These are phyloP conservation scores for Epichloe typhina DNA, from an alignment of 2,329 filamentous ascomycete genomes.

Conservation along the genomic window DNA sequence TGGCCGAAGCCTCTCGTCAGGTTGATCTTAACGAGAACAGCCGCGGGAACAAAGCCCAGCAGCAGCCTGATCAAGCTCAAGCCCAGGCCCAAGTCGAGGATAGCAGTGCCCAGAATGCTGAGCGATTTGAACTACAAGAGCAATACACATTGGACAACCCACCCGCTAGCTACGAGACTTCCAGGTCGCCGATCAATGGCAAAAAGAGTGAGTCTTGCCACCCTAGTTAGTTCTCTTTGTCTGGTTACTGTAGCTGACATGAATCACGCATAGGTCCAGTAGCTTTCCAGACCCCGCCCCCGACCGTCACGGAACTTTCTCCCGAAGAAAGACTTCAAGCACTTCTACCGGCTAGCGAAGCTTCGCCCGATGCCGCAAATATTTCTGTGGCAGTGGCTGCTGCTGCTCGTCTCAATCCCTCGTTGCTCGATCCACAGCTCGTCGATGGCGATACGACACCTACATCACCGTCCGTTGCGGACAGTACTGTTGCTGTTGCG, in stretches of 20 bases:
- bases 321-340: conserved; percentile 39
- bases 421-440: conserved; percentile 40
- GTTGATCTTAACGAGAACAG: conserved; percentile 54
- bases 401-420: conserved; percentile 39
- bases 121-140: conserved; percentile 42
- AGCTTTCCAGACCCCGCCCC: conserved; percentile 13
- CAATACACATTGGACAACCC: conserved; percentile 46
- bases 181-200: conserved; percentile 11
- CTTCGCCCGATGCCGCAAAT: conserved; percentile 31
- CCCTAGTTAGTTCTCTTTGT: background rate
- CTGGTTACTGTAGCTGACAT: background rate
- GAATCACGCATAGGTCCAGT: conserved; percentile 4
- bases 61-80: conserved; percentile 16
- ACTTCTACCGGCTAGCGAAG: conserved; percentile 24
- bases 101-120: conserved; percentile 14
- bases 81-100: conserved; percentile 13
- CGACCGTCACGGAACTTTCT: conserved; percentile 22
- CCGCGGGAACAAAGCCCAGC: conserved; percentile 29
- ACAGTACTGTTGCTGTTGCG: conserved; percentile 10
- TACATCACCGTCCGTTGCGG: conserved; percentile 15
- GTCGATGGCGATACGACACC: conserved; percentile 18
- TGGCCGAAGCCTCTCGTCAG: conserved; percentile 78
- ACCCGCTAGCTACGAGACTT: conserved; percentile 32
- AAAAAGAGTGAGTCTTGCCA: conserved; percentile 16
- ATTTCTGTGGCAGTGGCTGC: conserved; percentile 44